Conservation (phyloP, 2,329 filamentous ascomycete genomes). For the Geosmithia flava region DNA sequence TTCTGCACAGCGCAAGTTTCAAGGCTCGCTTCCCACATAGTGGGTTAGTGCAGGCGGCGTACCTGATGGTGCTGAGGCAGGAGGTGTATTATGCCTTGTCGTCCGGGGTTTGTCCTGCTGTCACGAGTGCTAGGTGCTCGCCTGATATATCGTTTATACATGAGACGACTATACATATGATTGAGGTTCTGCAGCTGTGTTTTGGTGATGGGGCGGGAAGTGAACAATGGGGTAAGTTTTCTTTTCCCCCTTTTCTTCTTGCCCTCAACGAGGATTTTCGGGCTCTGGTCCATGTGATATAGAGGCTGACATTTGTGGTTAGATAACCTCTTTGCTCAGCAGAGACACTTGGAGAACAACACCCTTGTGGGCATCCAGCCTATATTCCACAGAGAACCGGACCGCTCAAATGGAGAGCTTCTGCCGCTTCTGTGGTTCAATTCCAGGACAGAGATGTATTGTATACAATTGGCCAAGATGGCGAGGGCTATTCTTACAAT, state of each 20-base stretch:
- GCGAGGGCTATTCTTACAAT: background rate
- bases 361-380: background rate
- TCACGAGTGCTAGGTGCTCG: background rate
- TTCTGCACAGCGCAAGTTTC: slow-evolving; percentile 21
- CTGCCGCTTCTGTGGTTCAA: background rate
- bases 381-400: background rate
- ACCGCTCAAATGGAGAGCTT: background rate
- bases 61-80: slow-evolving; percentile 26
- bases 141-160: background rate
- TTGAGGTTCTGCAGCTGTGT: background rate
- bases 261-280: no score
- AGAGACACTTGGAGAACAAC: background rate
- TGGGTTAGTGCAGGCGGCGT: slow-evolving; percentile 24
- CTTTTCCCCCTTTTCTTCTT: background rate
- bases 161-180: background rate
- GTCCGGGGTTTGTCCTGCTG: background rate
- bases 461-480: slow-evolving; percentile 1
- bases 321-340: background rate
- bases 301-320: background rate
- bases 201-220: background rate
- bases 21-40: slow-evolving; percentile 18
- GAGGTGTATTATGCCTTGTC: slow-evolving; percentile 19
- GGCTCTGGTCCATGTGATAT: no score
- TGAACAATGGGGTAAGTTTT: background rate
- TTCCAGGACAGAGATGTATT: slow-evolving; percentile 1